Evolutionary conservation across 169 alveolate genomes (phyloP).

Genomic region (Pseudocohnilembus persalinus): DNA sequence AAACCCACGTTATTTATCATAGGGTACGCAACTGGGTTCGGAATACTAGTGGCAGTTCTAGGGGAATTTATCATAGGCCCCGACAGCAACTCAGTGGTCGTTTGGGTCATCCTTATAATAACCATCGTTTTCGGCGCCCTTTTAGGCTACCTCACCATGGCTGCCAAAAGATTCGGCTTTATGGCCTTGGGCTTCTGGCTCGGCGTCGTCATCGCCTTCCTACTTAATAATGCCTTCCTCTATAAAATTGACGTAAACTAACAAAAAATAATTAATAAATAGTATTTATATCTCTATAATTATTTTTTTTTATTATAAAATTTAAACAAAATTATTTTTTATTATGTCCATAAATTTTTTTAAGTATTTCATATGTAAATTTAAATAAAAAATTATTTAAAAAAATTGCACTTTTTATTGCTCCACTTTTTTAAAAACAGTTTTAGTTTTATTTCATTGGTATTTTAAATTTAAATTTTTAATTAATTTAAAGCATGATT

Average conservation of each 20-base stretch:
- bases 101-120: not conserved
- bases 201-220: slow-evolving; percentile 12
- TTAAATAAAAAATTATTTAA: no score
- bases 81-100: slow-evolving; percentile 20
- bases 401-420: no score
- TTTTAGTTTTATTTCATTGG: no score
- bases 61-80: slow-evolving; percentile 23
- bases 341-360: no score
- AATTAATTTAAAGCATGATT: no score
- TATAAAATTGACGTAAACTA: slow-evolving; percentile 7
- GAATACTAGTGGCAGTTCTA: slow-evolving; percentile 12
- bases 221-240: slow-evolving; percentile 18
- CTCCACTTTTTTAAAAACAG: no score
- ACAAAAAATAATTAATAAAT: not conserved
- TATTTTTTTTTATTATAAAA: no score
- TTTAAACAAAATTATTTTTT: no score
- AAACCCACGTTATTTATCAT: slow-evolving; percentile 12
- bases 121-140: slow-evolving; percentile 12
- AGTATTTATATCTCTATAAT: not conserved
- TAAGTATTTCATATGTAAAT: no score
- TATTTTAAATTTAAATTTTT: no score
- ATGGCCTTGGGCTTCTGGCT: slow-evolving; percentile 14
- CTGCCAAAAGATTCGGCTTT: not conserved
- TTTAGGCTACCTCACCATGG: slow-evolving; percentile 8
- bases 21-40: slow-evolving; percentile 23